Conservation (phyloP, 208 protist species). For the Vickermania ingenoplastis region DNA sequence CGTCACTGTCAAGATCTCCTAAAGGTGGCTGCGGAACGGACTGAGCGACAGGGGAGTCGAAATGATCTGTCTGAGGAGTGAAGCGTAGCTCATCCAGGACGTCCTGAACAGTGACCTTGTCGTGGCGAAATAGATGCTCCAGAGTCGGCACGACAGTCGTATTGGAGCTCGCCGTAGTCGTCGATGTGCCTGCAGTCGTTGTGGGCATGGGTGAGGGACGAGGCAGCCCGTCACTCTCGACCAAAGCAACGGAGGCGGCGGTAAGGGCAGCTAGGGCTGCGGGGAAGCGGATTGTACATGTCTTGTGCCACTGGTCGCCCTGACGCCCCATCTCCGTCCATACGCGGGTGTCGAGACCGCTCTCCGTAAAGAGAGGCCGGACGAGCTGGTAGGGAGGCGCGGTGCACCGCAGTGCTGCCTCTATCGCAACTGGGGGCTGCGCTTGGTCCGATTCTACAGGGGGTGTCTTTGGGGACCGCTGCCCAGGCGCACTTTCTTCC, state of each 20-base stretch:
- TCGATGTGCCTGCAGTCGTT: too few relatives aligned
- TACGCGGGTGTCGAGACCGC: not conserved
- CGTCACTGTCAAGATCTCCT: too few relatives aligned
- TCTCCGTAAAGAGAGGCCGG: not conserved
- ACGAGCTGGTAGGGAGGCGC: not conserved
- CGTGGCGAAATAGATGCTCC: not conserved
- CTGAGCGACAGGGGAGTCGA: not conserved
- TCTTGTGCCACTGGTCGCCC: not conserved
- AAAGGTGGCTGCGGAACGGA: not conserved
- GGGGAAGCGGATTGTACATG: not conserved
- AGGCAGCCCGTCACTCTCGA: not conserved
- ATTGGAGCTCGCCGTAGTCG: too few relatives aligned
- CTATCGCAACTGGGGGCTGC: not conserved
- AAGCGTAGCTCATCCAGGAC: not conserved
- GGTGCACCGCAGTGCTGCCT: not conserved
- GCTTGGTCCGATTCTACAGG: not conserved
- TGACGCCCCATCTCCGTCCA: not conserved
- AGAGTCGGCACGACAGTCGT: not conserved
- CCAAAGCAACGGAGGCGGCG: not conserved
- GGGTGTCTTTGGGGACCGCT: not conserved
- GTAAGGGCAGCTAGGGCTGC: not conserved
- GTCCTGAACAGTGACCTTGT: not conserved
- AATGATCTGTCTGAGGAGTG: not conserved
- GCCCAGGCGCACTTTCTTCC: too few relatives aligned
- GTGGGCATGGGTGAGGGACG: not conserved